These are phyloP conservation scores for Pachysolen tannophilus DNA, from an alignment of 805 yeast species.

Conservation along the genomic window DNA sequence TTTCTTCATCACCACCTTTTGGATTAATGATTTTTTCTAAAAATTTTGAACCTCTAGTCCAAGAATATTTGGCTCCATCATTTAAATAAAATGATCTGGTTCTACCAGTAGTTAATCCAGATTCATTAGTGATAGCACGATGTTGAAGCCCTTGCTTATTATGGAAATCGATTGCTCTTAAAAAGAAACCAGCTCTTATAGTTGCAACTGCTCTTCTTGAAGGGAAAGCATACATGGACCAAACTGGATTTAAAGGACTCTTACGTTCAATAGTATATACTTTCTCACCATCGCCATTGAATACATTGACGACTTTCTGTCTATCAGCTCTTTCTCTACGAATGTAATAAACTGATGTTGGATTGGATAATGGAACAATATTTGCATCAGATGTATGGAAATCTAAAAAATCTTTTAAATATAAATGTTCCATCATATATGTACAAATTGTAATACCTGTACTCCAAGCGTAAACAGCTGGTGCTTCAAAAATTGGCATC, in stretches of 20 bases:
- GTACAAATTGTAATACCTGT: conserved; percentile 30
- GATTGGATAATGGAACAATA: conserved; percentile 29
- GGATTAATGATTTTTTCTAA: conserved; percentile 48
- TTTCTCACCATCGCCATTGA: conserved; percentile 32
- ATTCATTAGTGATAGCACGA: conserved; percentile 30
- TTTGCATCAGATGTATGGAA: conserved; percentile 31
- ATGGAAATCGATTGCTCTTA: conserved; percentile 42
- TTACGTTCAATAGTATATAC: conserved; percentile 44
- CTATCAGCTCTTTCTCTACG: conserved; percentile 42
- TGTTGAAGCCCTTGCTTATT: conserved; percentile 35
- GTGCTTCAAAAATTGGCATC: conserved; percentile 39
- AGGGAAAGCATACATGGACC: conserved; percentile 42
- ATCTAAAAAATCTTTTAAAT: conserved; percentile 29
- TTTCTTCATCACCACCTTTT: conserved; percentile 48
- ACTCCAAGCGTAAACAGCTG: conserved; percentile 36
- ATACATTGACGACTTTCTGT: conserved; percentile 40
- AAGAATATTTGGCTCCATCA: conserved; percentile 47
- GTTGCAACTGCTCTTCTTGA: conserved; percentile 40
- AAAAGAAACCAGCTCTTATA: conserved; percentile 38
- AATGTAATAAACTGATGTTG: conserved; percentile 35
- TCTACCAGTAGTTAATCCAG: conserved; percentile 28
- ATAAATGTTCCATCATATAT: conserved; percentile 34
- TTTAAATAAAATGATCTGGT: conserved; percentile 38
- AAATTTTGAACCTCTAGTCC: conserved; percentile 45
- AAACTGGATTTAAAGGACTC: conserved; percentile 37